These are phyloP conservation scores for Hypoxylon sp. DNA, from an alignment of 2,329 filamentous ascomycete genomes.

Conservation along the genomic window DNA sequence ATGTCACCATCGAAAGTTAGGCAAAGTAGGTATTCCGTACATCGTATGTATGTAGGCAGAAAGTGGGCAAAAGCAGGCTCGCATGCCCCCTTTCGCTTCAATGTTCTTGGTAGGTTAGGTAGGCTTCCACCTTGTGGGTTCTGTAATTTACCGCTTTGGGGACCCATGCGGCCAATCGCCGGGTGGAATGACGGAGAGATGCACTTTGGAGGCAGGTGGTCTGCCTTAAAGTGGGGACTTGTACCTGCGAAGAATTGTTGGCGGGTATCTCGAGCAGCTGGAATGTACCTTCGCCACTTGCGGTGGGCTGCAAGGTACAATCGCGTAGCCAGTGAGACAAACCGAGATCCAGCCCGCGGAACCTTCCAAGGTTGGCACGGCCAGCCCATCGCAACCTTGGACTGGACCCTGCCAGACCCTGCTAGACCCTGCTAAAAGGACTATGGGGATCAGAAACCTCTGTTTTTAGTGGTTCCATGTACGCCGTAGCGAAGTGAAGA, in stretches of 20 bases:
- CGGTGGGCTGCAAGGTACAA: constrained; percentile 24
- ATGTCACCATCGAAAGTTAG: constrained; percentile 25
- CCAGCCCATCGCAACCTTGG: constrained; percentile 27
- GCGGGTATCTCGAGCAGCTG: constrained; percentile 19
- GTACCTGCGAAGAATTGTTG: constrained; percentile 29
- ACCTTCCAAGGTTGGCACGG: constrained; percentile 33
- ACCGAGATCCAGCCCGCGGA: constrained; percentile 29
- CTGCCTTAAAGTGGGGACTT: constrained; percentile 31
- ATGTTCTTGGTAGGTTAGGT: neutral
- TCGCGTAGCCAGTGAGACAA: constrained; percentile 34
- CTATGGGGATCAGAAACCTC: constrained; percentile 36
- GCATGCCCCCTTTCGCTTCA: constrained; percentile 30
- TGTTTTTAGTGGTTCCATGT: constrained; percentile 28
- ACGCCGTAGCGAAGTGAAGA: constrained; percentile 22
- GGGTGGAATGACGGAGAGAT: constrained; percentile 29
- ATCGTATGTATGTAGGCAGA: too few relatives aligned
- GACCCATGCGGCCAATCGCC: constrained; percentile 30
- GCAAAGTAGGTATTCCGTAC: too few relatives aligned
- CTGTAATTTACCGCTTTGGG: constrained; percentile 40
- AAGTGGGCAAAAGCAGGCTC: constrained; percentile 17
- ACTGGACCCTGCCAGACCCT: constrained; percentile 23
- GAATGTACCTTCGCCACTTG: constrained; percentile 30
- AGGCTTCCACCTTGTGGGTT: constrained; percentile 27
- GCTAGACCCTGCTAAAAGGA: constrained; percentile 11
- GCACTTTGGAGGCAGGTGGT: constrained; percentile 32